A percentile compares a stretch with the other conserved stretches of the same genome.
phyloP scores from a whole-genome alignment of 2,329 filamentous ascomycete species.

The Exophiala bonariae region DNA sequence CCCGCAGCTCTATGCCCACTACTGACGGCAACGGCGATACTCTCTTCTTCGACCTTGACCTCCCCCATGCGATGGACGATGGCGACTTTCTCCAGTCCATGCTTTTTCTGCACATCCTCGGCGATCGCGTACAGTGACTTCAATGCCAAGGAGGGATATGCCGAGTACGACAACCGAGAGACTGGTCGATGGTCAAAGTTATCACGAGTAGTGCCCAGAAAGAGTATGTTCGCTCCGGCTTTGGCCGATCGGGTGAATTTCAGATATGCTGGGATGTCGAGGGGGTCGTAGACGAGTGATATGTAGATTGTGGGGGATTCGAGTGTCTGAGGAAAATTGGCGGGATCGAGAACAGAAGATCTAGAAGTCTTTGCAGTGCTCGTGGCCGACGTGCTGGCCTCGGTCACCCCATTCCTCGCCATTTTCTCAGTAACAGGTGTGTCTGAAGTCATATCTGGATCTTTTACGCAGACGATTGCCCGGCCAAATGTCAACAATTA shows the following conservation, averaged over 20 bases:
- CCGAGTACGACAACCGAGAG: slow-evolving; percentile 45
- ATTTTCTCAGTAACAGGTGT: too few relatives aligned
- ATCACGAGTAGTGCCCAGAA: slow-evolving; percentile 47
- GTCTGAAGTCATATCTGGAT: too few relatives aligned
- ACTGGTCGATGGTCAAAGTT: slow-evolving; percentile 43
- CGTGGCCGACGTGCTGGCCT: neutral
- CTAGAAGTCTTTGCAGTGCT: too few relatives aligned
- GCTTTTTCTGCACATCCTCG: slow-evolving; percentile 53
- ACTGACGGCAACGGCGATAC: slow-evolving; percentile 84
- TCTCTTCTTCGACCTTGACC: slow-evolving; percentile 90
- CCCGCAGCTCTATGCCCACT: slow-evolving; percentile 79
- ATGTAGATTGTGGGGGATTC: slow-evolving; percentile 41
- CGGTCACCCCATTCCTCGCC: too few relatives aligned
- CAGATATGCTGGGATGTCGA: slow-evolving; percentile 37
- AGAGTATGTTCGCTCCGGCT: slow-evolving; percentile 47
- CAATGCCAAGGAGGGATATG: slow-evolving; percentile 43
- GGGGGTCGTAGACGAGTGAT: slow-evolving; percentile 42
- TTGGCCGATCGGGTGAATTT: slow-evolving; percentile 39
- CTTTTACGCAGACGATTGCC: too few relatives aligned
- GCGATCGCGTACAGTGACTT: slow-evolving; percentile 41
- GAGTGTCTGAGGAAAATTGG: slow-evolving; percentile 41
- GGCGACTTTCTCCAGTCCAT: slow-evolving; percentile 70
- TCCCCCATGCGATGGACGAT: slow-evolving; percentile 82
- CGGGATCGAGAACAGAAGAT: slow-evolving; percentile 37
- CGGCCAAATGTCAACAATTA: too few relatives aligned